Conservation (phyloP, 139 green algal species). For the Coelastrella sp. region DNA sequence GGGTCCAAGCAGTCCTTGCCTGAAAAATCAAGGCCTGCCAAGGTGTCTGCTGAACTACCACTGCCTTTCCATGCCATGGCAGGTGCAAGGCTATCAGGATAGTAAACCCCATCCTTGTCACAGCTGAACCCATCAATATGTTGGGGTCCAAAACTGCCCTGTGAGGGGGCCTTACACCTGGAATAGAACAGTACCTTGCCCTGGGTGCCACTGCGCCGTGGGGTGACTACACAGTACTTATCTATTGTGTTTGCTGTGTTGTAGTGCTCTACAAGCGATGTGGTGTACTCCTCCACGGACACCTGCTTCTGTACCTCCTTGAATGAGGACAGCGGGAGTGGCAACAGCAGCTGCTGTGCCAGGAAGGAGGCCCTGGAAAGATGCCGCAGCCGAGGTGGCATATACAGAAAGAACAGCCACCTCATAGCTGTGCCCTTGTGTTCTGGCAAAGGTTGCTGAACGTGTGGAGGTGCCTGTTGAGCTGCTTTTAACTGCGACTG, state of each 20-base stretch:
- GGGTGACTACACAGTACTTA: too few relatives aligned
- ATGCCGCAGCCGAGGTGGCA: constrained; percentile 55
- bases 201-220: background rate
- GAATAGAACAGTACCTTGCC: constrained; percentile 41
- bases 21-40: background rate
- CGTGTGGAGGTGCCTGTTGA: constrained; percentile 44
- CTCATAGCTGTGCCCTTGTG: background rate
- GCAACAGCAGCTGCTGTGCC: constrained; percentile 67
- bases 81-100: constrained; percentile 52
- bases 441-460: constrained; percentile 64
- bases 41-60: constrained; percentile 36
- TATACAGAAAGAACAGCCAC: constrained; percentile 73
- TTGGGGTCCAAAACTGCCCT: constrained; percentile 6
- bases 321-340: constrained; percentile 35
- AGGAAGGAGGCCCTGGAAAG: constrained; percentile 61
- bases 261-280: constrained; percentile 40
- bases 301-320: background rate
- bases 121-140: constrained; percentile 51
- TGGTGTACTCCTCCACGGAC: background rate
- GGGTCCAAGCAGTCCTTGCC: constrained; percentile 56
- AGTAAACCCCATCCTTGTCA: constrained; percentile 57
- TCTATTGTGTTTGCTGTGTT: constrained; percentile 2
- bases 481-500: background rate
- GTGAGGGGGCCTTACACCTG: too few relatives aligned
- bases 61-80: constrained; percentile 60